phyloP scores from a whole-genome alignment of 345 rosid species.

The Conringia planisiliqua region DNA sequence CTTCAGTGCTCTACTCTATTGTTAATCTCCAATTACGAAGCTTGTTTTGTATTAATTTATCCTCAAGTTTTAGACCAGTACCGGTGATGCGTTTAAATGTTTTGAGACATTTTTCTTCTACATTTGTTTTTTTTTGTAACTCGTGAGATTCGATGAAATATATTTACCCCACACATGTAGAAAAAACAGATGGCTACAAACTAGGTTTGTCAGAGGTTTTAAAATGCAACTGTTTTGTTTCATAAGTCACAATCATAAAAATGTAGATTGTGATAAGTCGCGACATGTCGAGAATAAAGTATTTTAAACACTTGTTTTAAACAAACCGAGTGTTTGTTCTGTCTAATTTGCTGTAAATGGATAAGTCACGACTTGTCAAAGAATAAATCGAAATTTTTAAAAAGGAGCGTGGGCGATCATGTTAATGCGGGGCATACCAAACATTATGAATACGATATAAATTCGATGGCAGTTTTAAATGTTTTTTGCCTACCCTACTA shows the following conservation, averaged over 20 bases:
- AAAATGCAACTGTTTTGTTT: not conserved
- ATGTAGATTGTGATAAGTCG: not conserved
- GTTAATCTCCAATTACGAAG: slow-evolving; percentile 2
- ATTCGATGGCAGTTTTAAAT: not conserved
- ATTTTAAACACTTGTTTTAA: not conserved
- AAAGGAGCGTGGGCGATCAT: slow-evolving; percentile 2
- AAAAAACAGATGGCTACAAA: not conserved
- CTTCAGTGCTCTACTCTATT: not conserved
- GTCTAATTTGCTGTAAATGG: slow-evolving; percentile 8
- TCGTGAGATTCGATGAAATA: not conserved
- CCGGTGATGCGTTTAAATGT: not conserved
- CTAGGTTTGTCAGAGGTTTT: not conserved
- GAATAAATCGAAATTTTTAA: not conserved
- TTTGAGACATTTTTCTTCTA: not conserved
- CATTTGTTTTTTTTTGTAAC: not conserved
- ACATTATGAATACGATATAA: not conserved
- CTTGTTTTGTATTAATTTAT: not conserved
- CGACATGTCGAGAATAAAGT: not conserved
- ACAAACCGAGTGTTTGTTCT: not conserved
- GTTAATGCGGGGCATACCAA: slow-evolving; percentile 5
- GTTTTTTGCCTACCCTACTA: not conserved
- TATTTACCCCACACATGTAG: not conserved
- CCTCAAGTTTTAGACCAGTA: not conserved
- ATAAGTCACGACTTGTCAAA: slow-evolving; percentile 20
- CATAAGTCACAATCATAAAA: not conserved